Evolutionary conservation across 2,329 filamentous ascomycete genomes (phyloP).

Genomic region (Aureobasidium pullulans): DNA sequence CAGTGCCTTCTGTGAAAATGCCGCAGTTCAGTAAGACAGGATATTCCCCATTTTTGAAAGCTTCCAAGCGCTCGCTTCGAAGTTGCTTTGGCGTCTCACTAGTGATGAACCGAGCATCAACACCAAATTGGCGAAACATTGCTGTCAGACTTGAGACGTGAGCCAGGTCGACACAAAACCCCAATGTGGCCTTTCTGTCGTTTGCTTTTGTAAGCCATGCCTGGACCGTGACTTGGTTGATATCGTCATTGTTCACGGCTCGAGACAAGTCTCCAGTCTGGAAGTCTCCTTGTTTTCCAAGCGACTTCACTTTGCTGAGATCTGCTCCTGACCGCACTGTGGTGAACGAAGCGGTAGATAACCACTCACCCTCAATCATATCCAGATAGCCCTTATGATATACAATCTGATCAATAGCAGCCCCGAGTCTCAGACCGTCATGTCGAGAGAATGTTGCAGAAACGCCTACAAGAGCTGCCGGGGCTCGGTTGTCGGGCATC

Average conservation of each 20-base stretch:
- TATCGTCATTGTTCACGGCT: slow-evolving; percentile 71
- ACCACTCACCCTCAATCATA: slow-evolving; percentile 84
- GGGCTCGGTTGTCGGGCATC: slow-evolving; percentile 33
- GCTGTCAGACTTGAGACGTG: slow-evolving; percentile 71
- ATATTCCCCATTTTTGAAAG: slow-evolving; percentile 69
- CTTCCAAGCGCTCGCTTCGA: slow-evolving; percentile 62
- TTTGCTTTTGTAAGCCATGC: slow-evolving; percentile 75
- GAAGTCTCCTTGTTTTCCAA: slow-evolving; percentile 72
- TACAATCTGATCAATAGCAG: slow-evolving; percentile 88
- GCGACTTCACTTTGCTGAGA: slow-evolving; percentile 45
- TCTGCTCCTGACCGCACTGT: slow-evolving; percentile 81
- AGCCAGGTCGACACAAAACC: slow-evolving; percentile 86
- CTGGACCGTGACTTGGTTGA: slow-evolving; percentile 78
- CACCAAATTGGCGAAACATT: slow-evolving; percentile 66
- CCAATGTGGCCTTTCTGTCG: slow-evolving; percentile 73
- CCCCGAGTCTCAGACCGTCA: slow-evolving; percentile 73
- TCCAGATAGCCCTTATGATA: slow-evolving; percentile 82
- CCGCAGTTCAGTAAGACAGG: slow-evolving; percentile 91
- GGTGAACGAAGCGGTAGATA: slow-evolving; percentile 87
- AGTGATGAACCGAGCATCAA: slow-evolving; percentile 83
- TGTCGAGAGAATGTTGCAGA: slow-evolving; percentile 76
- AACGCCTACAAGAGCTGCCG: slow-evolving; percentile 71
- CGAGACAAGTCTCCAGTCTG: slow-evolving; percentile 66
- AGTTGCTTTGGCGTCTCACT: slow-evolving; percentile 65
- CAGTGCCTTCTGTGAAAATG: slow-evolving; percentile 94